These are phyloP conservation scores for Neonothopanus nambi DNA, from an alignment of 1,284 basidiomycete genomes.

Conservation along the genomic window DNA sequence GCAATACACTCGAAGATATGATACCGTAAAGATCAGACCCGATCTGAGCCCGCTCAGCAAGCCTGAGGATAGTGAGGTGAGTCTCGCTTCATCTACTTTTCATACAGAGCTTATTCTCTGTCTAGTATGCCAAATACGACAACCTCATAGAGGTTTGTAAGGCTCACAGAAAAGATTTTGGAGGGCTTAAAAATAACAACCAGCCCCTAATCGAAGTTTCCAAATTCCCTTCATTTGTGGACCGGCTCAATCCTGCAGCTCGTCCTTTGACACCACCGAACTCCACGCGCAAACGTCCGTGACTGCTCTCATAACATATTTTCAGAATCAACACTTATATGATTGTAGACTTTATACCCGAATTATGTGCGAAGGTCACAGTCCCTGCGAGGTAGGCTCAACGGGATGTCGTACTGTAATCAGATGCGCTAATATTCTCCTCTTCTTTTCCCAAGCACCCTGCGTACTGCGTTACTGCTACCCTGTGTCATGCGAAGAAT, in stretches of 20 bases:
- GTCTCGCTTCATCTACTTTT: constrained; percentile 4
- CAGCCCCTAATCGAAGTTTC: constrained; percentile 75
- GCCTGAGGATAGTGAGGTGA: constrained; percentile 43
- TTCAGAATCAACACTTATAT: constrained; percentile 1
- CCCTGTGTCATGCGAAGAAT: constrained; percentile 72
- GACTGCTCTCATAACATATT: neutral
- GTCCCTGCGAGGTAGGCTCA: constrained; percentile 68
- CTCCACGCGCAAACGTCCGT: constrained; percentile 24
- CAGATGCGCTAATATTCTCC: constrained; percentile 12
- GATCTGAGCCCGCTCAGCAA: constrained; percentile 75
- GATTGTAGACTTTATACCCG: constrained; percentile 69
- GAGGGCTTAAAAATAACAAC: constrained; percentile 55
- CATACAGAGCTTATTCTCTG: constrained; percentile 14
- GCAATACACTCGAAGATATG: constrained; percentile 75
- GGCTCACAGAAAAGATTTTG: constrained; percentile 57
- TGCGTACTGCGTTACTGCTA: constrained; percentile 64
- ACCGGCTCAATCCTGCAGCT: constrained; percentile 54
- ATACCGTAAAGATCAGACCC: constrained; percentile 50
- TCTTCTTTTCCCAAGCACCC: constrained; percentile 43
- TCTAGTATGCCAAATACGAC: constrained; percentile 55
- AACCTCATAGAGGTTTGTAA: constrained; percentile 68
- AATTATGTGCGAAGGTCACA: constrained; percentile 69
- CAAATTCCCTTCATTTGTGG: constrained; percentile 48
- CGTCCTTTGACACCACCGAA: constrained; percentile 27
- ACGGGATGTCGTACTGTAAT: neutral